These are phyloP conservation scores for Globisporangium okanoganense DNA, from an alignment of 352 stramenopile genomes.

Conservation along the genomic window DNA sequence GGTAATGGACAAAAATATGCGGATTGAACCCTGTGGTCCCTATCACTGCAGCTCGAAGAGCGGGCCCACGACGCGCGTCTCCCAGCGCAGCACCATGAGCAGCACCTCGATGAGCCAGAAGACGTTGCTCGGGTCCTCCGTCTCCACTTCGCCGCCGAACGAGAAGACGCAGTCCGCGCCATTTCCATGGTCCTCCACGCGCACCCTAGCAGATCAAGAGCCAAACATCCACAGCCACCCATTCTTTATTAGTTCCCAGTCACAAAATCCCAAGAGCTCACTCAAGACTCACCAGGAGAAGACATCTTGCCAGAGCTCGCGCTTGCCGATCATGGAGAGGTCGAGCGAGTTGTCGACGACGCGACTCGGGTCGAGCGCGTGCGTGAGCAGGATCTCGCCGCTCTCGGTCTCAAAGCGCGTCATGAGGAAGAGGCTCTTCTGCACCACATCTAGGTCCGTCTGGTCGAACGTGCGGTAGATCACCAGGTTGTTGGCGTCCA, in stretches of 20 bases:
- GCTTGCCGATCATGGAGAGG: constrained; percentile 32
- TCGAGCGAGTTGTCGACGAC: constrained; percentile 35
- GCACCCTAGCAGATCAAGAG: constrained; percentile 20
- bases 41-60: constrained; percentile 30
- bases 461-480: constrained; percentile 38
- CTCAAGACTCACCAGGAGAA: constrained; percentile 35
- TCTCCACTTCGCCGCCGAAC: constrained; percentile 29
- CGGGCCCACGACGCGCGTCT: constrained; percentile 36
- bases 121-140: constrained; percentile 30
- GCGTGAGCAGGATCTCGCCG: constrained; percentile 32
- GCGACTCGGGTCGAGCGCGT: constrained; percentile 30
- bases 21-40: too few species aligned
- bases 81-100: constrained; percentile 38
- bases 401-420: constrained; percentile 45
- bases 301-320: constrained; percentile 37
- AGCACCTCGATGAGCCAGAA: constrained; percentile 57
- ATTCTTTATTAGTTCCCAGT: background rate
- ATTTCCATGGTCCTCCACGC: constrained; percentile 31
- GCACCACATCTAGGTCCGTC: constrained; percentile 31
- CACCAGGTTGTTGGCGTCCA: constrained; percentile 43
- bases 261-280: background rate
- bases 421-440: constrained; percentile 41
- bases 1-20: background rate
- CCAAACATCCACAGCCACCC: background rate
- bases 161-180: constrained; percentile 32